phyloP scores from a whole-genome alignment of 345 rosid genomes.

The Mercurialis annua region DNA sequence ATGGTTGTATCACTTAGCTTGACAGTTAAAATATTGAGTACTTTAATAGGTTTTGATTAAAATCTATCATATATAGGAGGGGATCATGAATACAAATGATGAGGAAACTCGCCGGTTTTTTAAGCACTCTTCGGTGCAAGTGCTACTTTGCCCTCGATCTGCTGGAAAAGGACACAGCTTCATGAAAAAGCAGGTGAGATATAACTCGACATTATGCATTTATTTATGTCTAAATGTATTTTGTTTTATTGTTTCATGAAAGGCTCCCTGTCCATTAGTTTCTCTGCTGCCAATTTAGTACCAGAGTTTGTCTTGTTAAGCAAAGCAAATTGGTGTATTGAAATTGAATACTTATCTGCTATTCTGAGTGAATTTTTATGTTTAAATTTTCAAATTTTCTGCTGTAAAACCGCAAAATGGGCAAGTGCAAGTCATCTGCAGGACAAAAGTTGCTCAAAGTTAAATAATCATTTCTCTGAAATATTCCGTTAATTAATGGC shows the following conservation, averaged over 20 bases:
- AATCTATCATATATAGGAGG: conserved; percentile 53
- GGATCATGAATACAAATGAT: conserved; percentile 77
- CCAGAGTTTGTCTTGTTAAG: not conserved
- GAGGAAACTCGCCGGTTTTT: conserved; percentile 86
- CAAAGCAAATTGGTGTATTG: not conserved
- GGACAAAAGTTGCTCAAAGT: no score
- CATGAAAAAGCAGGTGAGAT: conserved; percentile 61
- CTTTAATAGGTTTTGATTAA: not conserved
- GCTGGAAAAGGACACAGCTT: conserved; percentile 87
- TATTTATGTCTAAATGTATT: conserved; percentile 1
- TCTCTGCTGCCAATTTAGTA: not conserved
- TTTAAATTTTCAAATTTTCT: no score
- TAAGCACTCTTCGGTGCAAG: conserved; percentile 87
- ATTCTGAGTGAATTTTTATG: no score
- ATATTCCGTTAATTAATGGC: no score
- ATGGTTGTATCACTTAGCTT: not conserved
- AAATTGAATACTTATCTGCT: not conserved
- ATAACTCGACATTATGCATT: conserved; percentile 9
- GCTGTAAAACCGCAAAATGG: no score
- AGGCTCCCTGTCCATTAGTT: not conserved
- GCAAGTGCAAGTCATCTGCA: no score
- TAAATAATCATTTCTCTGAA: no score
- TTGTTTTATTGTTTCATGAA: not conserved
- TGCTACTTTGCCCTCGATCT: conserved; percentile 85
- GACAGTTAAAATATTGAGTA: not conserved